phyloP scores from a whole-genome alignment of 176 grass and related monocot genomes.

The Rhipidocladum racemiflorum region DNA sequence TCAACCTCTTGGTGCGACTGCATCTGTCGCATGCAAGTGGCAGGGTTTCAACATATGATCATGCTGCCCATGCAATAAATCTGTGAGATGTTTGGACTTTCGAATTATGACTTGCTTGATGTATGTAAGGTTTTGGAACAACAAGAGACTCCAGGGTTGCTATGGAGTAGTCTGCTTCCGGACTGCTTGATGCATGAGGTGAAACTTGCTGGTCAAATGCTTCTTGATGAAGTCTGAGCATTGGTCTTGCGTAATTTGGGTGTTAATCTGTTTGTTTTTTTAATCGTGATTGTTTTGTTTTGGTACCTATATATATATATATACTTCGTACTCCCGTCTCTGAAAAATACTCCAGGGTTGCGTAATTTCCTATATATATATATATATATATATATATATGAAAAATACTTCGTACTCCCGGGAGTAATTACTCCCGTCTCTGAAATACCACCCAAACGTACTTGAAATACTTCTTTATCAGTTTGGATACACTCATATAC shows the following conservation, averaged over 20 bases:
- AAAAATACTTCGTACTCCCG: too few species aligned
- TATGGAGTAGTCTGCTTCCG: background rate
- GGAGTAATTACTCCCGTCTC: too few species aligned
- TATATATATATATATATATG: too few species aligned
- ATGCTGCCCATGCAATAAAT: slow-evolving; percentile 32
- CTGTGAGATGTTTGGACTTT: slow-evolving; percentile 3
- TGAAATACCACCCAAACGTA: too few species aligned
- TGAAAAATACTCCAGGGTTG: too few species aligned
- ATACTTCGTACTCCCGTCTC: too few species aligned
- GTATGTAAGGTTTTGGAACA: background rate
- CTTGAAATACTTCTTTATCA: too few species aligned
- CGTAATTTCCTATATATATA: too few species aligned
- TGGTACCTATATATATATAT: too few species aligned
- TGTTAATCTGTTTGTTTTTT: background rate
- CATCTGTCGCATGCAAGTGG: background rate
- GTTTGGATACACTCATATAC: too few species aligned
- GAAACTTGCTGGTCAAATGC: background rate
- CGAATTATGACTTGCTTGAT: slow-evolving; percentile 9
- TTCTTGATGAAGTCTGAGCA: background rate
- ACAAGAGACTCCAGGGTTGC: background rate
- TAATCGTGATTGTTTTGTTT: background rate
- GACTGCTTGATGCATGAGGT: background rate
- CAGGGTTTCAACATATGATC: slow-evolving; percentile 4
- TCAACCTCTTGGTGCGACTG: background rate
- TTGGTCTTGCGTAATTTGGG: background rate